These are phyloP conservation scores for Rhizopogon rudus DNA, from an alignment of 768 basidiomycete species.

Conservation along the genomic window DNA sequence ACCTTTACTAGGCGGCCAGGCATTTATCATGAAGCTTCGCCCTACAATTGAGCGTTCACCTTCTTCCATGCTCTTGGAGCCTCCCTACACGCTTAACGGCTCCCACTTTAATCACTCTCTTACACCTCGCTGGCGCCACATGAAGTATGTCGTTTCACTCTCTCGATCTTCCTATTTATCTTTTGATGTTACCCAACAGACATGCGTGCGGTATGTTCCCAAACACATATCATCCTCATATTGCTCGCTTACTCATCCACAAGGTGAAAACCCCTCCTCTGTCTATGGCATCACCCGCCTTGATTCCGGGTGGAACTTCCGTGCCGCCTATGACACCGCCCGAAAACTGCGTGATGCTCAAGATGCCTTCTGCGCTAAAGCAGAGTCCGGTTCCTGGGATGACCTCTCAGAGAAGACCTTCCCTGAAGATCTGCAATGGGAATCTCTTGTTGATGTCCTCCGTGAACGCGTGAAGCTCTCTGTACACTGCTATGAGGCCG, in stretches of 20 bases:
- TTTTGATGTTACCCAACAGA: conserved; percentile 11
- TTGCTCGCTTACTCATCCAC: not conserved
- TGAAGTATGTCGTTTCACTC: conserved; percentile 16
- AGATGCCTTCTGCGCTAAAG: conserved; percentile 66
- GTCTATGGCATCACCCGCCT: conserved; percentile 54
- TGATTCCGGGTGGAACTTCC: conserved; percentile 75
- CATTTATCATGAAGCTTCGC: conserved; percentile 47
- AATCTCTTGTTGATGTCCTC: conserved; percentile 72
- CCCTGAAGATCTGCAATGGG: conserved; percentile 69
- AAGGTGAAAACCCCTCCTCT: conserved; percentile 30
- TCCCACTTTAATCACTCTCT: conserved; percentile 12
- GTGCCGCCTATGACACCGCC: conserved; percentile 77
- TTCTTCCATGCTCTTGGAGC: conserved; percentile 43
- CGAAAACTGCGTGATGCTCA: conserved; percentile 62
- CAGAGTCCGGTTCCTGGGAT: conserved; percentile 38
- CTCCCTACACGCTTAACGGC: conserved; percentile 38
- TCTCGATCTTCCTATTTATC: not conserved
- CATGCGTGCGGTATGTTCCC: conserved; percentile 36
- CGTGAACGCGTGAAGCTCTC: conserved; percentile 63
- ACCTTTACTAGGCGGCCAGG: conserved; percentile 39
- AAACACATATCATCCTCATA: not conserved
- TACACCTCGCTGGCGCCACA: conserved; percentile 22
- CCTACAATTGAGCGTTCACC: conserved; percentile 43
- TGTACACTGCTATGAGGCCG: conserved; percentile 44
- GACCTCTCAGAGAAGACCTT: conserved; percentile 33